These are phyloP conservation scores for Yamadazyma dushanensis DNA, from an alignment of 1,139 yeast species.

Conservation along the genomic window DNA sequence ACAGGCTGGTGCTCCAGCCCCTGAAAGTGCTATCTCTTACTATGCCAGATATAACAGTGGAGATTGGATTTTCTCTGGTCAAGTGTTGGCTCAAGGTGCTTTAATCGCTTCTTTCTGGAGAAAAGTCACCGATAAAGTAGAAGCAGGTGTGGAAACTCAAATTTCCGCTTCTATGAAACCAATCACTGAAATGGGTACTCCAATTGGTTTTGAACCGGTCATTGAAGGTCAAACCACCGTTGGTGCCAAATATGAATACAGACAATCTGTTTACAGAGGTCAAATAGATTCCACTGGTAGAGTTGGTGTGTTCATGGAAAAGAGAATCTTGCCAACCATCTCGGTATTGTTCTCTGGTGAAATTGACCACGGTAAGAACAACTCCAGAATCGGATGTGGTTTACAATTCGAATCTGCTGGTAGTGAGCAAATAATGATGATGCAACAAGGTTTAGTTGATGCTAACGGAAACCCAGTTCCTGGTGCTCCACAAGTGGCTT, in stretches of 20 bases:
- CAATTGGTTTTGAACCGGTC: conserved; percentile 77
- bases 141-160: conserved; percentile 95
- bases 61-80: conserved; percentile 93
- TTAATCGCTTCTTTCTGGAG: conserved; percentile 91
- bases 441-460: conserved; percentile 78
- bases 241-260: conserved; percentile 98
- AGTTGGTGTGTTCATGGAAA: conserved; percentile 88
- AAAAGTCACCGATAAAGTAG: conserved; percentile 86
- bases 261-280: conserved; percentile 95
- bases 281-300: conserved; percentile 91
- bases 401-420: conserved; percentile 95
- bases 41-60: conserved; percentile 87
- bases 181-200: conserved; percentile 78
- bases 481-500: conserved; percentile 53
- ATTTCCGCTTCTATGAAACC: conserved; percentile 78
- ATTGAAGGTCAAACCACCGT: conserved; percentile 90
- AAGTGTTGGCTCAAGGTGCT: conserved; percentile 91
- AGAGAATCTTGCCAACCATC: conserved; percentile 89
- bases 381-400: conserved; percentile 89
- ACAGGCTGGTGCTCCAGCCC: conserved; percentile 73
- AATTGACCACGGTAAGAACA: conserved; percentile 84
- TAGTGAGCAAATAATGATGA: conserved; percentile 75
- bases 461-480: conserved; percentile 83
- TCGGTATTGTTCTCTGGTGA: conserved; percentile 87
- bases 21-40: conserved; percentile 89